Evolutionary conservation across 1,139 yeast species (phyloP).

Genomic region (Suhomyces ambrosiae): DNA sequence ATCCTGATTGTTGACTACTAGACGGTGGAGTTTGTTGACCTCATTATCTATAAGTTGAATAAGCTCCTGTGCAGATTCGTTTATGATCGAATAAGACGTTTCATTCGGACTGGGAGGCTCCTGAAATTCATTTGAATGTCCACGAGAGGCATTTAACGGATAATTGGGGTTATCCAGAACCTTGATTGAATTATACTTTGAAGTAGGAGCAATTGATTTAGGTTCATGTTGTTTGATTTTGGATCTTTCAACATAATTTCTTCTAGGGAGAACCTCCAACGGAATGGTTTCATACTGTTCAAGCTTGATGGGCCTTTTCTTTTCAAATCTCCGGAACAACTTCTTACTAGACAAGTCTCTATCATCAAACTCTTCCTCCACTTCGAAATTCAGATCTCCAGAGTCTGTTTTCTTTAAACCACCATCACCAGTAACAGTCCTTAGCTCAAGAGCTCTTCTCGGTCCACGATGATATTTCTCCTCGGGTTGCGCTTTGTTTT

Average conservation of each 20-base stretch:
- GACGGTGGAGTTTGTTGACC: constrained; percentile 3
- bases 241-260: not conserved
- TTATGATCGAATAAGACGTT: not conserved
- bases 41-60: constrained; percentile 3
- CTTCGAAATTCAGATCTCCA: not conserved
- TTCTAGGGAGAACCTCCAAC: constrained; percentile 1
- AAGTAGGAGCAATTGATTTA: not conserved
- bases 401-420: too few species aligned
- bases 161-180: too few species aligned
- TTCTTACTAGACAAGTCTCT: not conserved
- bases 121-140: not conserved
- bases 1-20: constrained; percentile 3
- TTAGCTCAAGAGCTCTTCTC: constrained; percentile 7
- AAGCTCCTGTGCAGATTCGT: constrained; percentile 9
- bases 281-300: not conserved
- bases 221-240: not conserved
- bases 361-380: not conserved
- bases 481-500: constrained; percentile 1
- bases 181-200: not conserved
- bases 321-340: not conserved
- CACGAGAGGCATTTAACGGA: too few species aligned
- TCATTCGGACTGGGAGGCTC: not conserved
- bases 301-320: not conserved
- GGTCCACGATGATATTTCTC: constrained; percentile 1
- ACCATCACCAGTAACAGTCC: too few species aligned